Conservation (phyloP, 2,329 filamentous ascomycete species). For the Fulvia fulva region DNA sequence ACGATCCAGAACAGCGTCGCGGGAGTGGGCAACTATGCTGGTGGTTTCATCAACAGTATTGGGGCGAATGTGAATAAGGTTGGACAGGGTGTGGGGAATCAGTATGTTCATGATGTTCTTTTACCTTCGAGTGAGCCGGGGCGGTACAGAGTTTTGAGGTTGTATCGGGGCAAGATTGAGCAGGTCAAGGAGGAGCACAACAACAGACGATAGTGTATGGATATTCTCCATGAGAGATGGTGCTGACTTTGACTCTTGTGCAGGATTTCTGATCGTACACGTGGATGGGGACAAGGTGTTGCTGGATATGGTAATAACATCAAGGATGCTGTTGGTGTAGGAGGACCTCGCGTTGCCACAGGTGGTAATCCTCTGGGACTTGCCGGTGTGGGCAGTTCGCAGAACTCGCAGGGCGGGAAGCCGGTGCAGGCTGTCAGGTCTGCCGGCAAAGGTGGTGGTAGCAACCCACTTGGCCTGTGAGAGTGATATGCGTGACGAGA, state of each 20-base stretch:
- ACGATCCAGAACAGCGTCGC: constrained; percentile 42
- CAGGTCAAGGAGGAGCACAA: neutral
- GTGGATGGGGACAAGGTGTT: constrained; percentile 46
- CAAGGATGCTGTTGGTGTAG: constrained; percentile 46
- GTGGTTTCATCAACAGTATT: constrained; percentile 41
- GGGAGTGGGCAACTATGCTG: constrained; percentile 43
- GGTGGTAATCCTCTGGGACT: constrained; percentile 47
- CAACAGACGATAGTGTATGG: neutral
- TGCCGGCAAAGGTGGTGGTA: constrained; percentile 34
- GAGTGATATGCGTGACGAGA: neutral
- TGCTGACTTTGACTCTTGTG: constrained; percentile 4
- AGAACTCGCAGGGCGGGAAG: constrained; percentile 22
- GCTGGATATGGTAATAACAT: constrained; percentile 49
- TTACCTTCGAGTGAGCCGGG: neutral
- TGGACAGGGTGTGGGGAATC: constrained; percentile 42
- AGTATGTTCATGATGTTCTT: constrained; percentile 27
- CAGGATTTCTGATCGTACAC: constrained; percentile 44
- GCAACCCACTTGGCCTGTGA: constrained; percentile 42
- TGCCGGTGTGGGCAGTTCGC: constrained; percentile 23
- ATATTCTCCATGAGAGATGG: neutral
- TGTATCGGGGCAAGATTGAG: neutral
- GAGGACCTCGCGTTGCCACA: constrained; percentile 42
- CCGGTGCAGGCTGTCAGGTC: constrained; percentile 25
- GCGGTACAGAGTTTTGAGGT: neutral
- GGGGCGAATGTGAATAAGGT: constrained; percentile 47